Evolutionary conservation across 345 rosid species (phyloP).

Genomic region (Cardamine occulta): DNA sequence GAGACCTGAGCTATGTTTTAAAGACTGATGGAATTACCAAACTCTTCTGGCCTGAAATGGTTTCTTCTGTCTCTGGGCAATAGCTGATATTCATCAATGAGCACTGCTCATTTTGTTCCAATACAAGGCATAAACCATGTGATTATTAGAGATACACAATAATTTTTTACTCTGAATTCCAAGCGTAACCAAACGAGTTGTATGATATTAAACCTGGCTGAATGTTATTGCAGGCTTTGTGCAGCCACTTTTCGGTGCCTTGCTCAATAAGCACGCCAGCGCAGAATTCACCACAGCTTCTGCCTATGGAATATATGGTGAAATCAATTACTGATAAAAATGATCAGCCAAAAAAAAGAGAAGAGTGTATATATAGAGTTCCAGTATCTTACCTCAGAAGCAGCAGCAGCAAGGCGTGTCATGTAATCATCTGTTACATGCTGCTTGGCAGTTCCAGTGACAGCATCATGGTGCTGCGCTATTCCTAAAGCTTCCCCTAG

Average conservation of each 20-base stretch:
- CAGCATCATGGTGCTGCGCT: constrained; percentile 91
- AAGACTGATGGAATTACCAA: constrained; percentile 56
- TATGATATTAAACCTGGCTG: constrained; percentile 54
- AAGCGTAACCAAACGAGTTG: constrained; percentile 15
- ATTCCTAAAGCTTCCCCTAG: constrained; percentile 83
- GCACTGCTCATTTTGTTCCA: constrained; percentile 57
- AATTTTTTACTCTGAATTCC: not conserved
- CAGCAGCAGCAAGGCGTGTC: constrained; percentile 71
- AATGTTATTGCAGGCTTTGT: constrained; percentile 45
- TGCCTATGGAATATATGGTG: constrained; percentile 48
- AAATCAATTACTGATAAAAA: not conserved
- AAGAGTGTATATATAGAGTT: constrained; percentile 20
- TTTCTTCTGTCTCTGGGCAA: constrained; percentile 79
- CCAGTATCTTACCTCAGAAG: constrained; percentile 57
- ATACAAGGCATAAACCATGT: constrained; percentile 12
- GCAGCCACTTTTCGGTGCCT: constrained; percentile 50
- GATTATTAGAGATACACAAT: constrained; percentile 12
- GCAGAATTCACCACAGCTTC: constrained; percentile 60
- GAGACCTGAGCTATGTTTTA: constrained; percentile 9
- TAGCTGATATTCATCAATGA: constrained; percentile 80
- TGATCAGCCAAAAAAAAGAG: not conserved
- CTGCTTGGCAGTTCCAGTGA: constrained; percentile 85
- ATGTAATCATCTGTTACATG: constrained; percentile 81
- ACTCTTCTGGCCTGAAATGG: constrained; percentile 53
- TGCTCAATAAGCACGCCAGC: constrained; percentile 60